Evolutionary conservation across 164 flowering plant species (phyloP), one percentile per base, ranked within the genome.

Genomic region (Aristolochia fimbriata): DNA sequence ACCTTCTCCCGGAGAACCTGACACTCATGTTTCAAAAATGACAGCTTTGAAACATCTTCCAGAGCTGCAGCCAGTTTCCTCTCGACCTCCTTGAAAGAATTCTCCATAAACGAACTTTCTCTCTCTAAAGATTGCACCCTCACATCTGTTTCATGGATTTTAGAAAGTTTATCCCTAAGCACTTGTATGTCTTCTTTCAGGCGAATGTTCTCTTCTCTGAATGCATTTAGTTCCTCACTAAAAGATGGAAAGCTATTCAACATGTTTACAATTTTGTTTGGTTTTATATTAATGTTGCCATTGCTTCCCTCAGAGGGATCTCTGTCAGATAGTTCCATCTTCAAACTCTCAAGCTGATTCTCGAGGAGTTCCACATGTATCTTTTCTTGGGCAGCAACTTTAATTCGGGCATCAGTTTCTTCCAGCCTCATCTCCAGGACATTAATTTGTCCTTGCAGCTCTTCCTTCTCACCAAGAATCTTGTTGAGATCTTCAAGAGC

Each of bases 321-420:
- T 67, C 82, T 80, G 30, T 65, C 71, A 46, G 77, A 65, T 24
- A 90, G 57, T 62, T 86, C 84, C 63, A 22, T 69, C 61, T 67
- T 78, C 70, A 93, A 73, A 68, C 79, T 85, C 69, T 77, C 88
- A 61, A 93, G 74, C 63, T 90, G 87, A 59, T 77, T 77, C 72
- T 83, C 85, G 41, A 90, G 69, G 51, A 76, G 71, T 51, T 89
- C 96, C 50, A 78, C 88, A 59, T 75, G 89, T 76, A 87, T 68
- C 77, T 83, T 90, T 51, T 88, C 94, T 73, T 90, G 82, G 56
- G 96, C 75, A 67, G 86, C 94, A 71, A 87, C 83, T 77, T 71
- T 79, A 49, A 93, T 80, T 53, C 80, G 71, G 21, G 90, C 94
- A 79, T 93, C 97, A 59, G 87, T 85, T 74, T 93, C 97, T 54